phyloP scores from a whole-genome alignment of 495 filamentous ascomycete genomes.

The Venustampulla echinocandica region DNA sequence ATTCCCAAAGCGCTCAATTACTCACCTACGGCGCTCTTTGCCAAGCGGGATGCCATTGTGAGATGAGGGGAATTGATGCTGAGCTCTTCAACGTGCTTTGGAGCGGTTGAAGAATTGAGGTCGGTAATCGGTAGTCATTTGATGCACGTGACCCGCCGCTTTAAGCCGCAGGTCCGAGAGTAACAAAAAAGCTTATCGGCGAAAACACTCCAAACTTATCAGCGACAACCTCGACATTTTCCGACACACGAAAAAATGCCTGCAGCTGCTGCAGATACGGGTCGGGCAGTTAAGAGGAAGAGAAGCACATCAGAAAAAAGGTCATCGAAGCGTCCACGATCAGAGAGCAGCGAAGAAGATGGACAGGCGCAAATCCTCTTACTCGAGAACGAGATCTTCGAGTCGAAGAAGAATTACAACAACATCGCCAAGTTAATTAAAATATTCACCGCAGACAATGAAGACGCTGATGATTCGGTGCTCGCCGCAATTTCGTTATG shows the following conservation, averaged over 20 bases:
- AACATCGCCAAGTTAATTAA: slow-evolving; percentile 70
- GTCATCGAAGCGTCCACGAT: slow-evolving; percentile 32
- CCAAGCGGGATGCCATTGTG: slow-evolving; percentile 93
- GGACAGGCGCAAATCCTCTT: slow-evolving; percentile 50
- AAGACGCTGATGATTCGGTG: slow-evolving; percentile 35
- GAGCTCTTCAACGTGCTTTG: slow-evolving; percentile 14
- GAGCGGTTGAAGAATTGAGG: slow-evolving; percentile 15
- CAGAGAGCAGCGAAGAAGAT: slow-evolving; percentile 38
- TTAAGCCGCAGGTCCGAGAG: background rate
- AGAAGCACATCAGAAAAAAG: slow-evolving; percentile 26
- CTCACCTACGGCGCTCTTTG: slow-evolving; percentile 86
- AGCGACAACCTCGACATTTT: background rate
- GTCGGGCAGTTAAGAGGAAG: slow-evolving; percentile 35
- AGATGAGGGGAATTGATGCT: slow-evolving; percentile 38
- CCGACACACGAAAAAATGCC: slow-evolving; percentile 14
- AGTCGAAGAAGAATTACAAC: slow-evolving; percentile 87
- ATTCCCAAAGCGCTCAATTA: slow-evolving; percentile 20
- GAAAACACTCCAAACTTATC: background rate
- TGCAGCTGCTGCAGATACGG: background rate
- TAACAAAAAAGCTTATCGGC: background rate
- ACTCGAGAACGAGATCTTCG: slow-evolving; percentile 68
- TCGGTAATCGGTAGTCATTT: slow-evolving; percentile 15
- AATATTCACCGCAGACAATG: slow-evolving; percentile 36
- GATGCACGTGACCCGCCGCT: slow-evolving; percentile 15
- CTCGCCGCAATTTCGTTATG: slow-evolving; percentile 73